A percentile compares a stretch with the other conserved stretches of the same genome.
These are phyloP conservation scores for Fusarium aywerte DNA, from an alignment of 2,329 filamentous ascomycete species.

Conservation along the genomic window DNA sequence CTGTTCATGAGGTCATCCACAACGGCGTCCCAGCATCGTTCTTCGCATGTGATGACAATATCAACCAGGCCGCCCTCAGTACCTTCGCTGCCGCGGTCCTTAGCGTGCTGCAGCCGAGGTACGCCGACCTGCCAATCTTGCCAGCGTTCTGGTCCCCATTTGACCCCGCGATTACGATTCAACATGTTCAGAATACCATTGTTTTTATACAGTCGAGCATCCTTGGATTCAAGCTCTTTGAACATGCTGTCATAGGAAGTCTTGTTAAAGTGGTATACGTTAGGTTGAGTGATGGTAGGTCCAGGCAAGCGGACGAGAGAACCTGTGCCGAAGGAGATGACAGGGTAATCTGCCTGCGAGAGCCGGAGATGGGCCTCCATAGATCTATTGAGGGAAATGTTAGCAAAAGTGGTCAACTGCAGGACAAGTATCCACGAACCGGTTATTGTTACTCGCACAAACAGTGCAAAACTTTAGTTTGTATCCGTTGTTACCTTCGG, in stretches of 20 bases:
- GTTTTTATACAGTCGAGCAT: conserved; percentile 84
- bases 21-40: conserved; percentile 97
- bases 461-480: conserved; percentile 98
- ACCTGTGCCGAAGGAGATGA: conserved; percentile 97
- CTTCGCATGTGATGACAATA: conserved; percentile 96
- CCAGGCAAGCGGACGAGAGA: conserved; percentile 93
- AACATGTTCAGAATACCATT: conserved; percentile 98
- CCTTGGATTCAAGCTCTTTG: conserved; percentile 87
- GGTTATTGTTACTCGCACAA: conserved; percentile 98
- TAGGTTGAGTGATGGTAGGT: conserved; percentile 89
- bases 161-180: conserved; percentile 88
- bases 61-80: conserved; percentile 92
- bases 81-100: conserved; percentile 80
- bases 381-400: conserved; percentile 43
- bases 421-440: conserved; percentile 64
- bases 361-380: conserved; percentile 99
- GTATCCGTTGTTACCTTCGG: conserved; percentile 69
- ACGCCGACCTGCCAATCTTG: conserved; percentile 95
- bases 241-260: conserved; percentile 97
- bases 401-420: background rate
- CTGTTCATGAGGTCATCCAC: conserved; percentile 91
- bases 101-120: conserved; percentile 79
- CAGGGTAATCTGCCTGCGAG: conserved; percentile 87
- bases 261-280: conserved; percentile 98
- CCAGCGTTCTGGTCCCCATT: conserved; percentile 96